Evolutionary conservation across 768 basidiomycete species (phyloP).

Genomic region (Suillus placidus): DNA sequence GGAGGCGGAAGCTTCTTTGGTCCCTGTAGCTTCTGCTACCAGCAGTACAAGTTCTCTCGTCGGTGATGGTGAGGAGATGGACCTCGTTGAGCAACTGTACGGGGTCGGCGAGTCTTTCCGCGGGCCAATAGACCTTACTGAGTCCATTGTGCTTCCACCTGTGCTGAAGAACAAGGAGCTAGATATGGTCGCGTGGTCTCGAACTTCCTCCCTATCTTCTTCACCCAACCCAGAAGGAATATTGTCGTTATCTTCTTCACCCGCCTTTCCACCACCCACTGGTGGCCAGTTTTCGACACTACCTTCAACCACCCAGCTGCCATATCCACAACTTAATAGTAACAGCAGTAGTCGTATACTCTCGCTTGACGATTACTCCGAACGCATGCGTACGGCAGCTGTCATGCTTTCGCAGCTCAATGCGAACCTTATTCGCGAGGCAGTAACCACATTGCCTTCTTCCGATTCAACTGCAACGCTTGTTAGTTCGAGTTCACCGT

Average conservation of each 20-base stretch:
- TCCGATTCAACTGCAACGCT: constrained; percentile 13
- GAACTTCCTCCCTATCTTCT: constrained; percentile 48
- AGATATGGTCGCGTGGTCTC: constrained; percentile 84
- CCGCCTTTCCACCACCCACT: constrained; percentile 9
- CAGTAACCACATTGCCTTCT: constrained; percentile 32
- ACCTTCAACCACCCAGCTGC: constrained; percentile 2
- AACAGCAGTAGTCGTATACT: constrained; percentile 35
- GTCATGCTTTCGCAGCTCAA: constrained; percentile 98
- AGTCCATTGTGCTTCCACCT: constrained; percentile 80
- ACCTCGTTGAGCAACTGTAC: constrained; percentile 95
- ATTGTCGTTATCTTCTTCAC: constrained; percentile 21
- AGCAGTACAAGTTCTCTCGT: constrained; percentile 22
- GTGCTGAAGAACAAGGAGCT: constrained; percentile 88
- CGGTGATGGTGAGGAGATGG: constrained; percentile 83
- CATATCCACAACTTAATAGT: constrained; percentile 14
- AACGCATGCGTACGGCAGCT: constrained; percentile 97
- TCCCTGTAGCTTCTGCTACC: constrained; percentile 23
- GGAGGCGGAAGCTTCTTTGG: constrained; percentile 21
- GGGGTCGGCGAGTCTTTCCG: constrained; percentile 76
- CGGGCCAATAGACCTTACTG: constrained; percentile 77
- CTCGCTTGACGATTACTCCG: constrained; percentile 96
- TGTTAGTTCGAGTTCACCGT: constrained; percentile 18
- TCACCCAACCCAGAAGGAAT: constrained; percentile 47
- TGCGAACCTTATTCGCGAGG: constrained; percentile 69
- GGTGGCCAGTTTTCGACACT: constrained; percentile 12